Evolutionary conservation across 1,284 basidiomycete species (phyloP).

Genomic region (Cryptococcus sp.): DNA sequence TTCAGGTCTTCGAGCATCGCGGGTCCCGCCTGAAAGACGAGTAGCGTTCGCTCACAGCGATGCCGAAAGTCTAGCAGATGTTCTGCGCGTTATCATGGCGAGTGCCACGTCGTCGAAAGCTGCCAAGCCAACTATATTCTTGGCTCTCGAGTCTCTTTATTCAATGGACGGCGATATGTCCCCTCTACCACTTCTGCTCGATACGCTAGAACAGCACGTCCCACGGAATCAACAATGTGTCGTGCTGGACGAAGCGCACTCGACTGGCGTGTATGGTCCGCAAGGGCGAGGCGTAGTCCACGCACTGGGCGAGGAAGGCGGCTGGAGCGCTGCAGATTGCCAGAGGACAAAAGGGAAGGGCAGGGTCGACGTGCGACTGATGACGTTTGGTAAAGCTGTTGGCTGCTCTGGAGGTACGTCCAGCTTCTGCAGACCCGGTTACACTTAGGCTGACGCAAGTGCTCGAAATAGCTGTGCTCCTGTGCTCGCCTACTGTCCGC

Average conservation of each 20-base stretch:
- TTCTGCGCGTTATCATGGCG: constrained; percentile 26
- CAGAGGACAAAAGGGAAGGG: constrained; percentile 50
- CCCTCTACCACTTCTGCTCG: constrained; percentile 67
- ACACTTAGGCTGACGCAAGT: neutral
- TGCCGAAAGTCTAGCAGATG: constrained; percentile 44
- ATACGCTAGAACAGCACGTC: constrained; percentile 56
- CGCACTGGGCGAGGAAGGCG: constrained; percentile 37
- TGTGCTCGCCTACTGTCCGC: constrained; percentile 70
- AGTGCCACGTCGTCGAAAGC: constrained; percentile 1
- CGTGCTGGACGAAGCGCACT: constrained; percentile 80
- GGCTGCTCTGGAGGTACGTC: constrained; percentile 75
- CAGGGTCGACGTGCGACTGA: constrained; percentile 57
- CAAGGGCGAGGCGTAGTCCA: constrained; percentile 62
- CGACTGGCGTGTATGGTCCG: constrained; percentile 71
- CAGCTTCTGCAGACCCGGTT: too few species aligned
- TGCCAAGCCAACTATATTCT: constrained; percentile 35
- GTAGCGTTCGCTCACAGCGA: constrained; percentile 75
- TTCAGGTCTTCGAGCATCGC: constrained; percentile 77
- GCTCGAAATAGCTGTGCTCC: constrained; percentile 57
- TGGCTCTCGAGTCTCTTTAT: constrained; percentile 88
- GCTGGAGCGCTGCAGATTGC: constrained; percentile 57
- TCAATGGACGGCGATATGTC: constrained; percentile 94
- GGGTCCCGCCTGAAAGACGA: constrained; percentile 55
- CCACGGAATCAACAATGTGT: constrained; percentile 53
- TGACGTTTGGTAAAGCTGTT: constrained; percentile 69